These are phyloP conservation scores for Neurospora sublineolata DNA, from an alignment of 495 filamentous ascomycete genomes.

Conservation along the genomic window DNA sequence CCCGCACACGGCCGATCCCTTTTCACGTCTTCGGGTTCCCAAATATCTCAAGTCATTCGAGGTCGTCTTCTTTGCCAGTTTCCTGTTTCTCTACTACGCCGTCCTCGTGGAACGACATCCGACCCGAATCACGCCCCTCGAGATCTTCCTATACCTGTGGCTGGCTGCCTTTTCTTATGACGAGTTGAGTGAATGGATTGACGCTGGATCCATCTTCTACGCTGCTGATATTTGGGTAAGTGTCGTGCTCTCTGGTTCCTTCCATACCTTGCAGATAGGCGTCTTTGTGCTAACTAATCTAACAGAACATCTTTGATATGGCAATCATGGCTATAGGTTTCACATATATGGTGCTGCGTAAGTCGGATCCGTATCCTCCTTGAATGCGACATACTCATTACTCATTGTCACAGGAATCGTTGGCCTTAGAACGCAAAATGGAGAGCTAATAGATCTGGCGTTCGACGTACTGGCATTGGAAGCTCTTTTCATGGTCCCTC, in stretches of 20 bases:
- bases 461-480: conserved; percentile 86
- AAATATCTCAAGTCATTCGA: conserved; percentile 86
- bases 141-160: conserved; percentile 51
- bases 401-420: conserved; percentile 45
- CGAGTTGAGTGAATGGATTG: conserved; percentile 69
- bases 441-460: conserved; percentile 56
- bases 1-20: conserved; percentile 63
- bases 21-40: conserved; percentile 77
- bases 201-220: conserved; percentile 78
- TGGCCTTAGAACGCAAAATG: conserved; percentile 53
- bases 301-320: conserved; percentile 64
- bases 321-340: conserved; percentile 75
- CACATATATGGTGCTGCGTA: conserved; percentile 60
- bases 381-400: background rate
- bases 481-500: conserved; percentile 80
- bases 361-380: conserved; percentile 23
- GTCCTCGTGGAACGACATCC: conserved; percentile 55
- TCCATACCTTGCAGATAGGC: background rate
- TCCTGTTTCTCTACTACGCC: conserved; percentile 72
- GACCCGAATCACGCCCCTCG: conserved; percentile 35
- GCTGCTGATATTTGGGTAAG: conserved; percentile 68
- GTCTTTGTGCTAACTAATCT: background rate
- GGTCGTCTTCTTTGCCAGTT: conserved; percentile 72
- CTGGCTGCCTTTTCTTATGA: conserved; percentile 83
- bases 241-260: background rate